phyloP scores from a whole-genome alignment of 1,284 basidiomycete species.

The Cerioporus squamosus region DNA sequence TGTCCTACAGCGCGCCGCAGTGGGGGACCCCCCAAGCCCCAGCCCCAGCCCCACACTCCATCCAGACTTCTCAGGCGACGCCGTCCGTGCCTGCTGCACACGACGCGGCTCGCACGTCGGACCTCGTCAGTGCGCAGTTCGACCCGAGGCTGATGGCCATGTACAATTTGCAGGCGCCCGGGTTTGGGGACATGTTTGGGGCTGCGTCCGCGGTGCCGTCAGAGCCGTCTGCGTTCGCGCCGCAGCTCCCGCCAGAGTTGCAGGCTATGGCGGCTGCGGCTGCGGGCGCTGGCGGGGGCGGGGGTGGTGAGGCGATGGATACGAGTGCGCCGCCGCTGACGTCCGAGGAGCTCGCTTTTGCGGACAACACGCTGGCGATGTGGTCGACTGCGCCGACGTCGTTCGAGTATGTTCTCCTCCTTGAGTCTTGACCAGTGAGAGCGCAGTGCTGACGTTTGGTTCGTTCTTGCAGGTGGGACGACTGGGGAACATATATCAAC shows the following conservation, averaged over 20 bases:
- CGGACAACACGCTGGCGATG: slow-evolving; percentile 35
- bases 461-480: slow-evolving; percentile 25
- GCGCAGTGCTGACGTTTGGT: neutral
- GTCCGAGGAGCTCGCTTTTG: slow-evolving; percentile 30
- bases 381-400: slow-evolving; percentile 39
- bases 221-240: slow-evolving; percentile 11
- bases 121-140: slow-evolving; percentile 5
- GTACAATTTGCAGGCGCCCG: slow-evolving; percentile 11
- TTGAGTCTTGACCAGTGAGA: neutral
- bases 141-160: slow-evolving; percentile 21
- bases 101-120: neutral
- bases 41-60: neutral
- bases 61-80: neutral
- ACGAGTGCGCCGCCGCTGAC: slow-evolving; percentile 7
- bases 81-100: neutral
- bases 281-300: neutral
- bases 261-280: slow-evolving; percentile 5
- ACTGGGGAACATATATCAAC: slow-evolving; percentile 34
- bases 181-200: slow-evolving; percentile 17
- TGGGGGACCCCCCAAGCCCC: neutral
- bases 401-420: slow-evolving; percentile 34
- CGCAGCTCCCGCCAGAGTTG: slow-evolving; percentile 8
- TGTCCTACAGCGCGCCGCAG: neutral
- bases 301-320: neutral
- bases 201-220: neutral